A percentile compares a stretch with the other conserved stretches of the same genome.
Evolutionary conservation across 495 filamentous ascomycete species (phyloP).

Genomic region (Monascus purpureus): DNA sequence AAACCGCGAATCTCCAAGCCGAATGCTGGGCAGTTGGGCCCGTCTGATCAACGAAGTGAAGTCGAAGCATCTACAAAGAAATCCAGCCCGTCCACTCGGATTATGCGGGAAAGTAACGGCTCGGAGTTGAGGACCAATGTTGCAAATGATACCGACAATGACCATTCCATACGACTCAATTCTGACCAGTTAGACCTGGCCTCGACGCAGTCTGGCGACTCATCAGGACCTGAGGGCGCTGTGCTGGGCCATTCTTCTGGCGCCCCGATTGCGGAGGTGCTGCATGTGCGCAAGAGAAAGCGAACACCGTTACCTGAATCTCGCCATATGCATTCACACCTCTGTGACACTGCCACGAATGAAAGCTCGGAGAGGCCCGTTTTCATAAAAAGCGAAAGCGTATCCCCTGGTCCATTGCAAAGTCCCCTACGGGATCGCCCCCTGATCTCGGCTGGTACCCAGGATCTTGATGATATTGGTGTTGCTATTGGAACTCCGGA

Average conservation of each 20-base stretch:
- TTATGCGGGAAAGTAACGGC: too few relatives aligned
- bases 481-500: conserved; percentile 47
- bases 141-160: not conserved
- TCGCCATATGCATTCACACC: not conserved
- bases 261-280: conserved; percentile 22
- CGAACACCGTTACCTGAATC: conserved; percentile 6
- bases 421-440: conserved; percentile 8
- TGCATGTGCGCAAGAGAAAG: conserved; percentile 11
- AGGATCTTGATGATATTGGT: conserved; percentile 63
- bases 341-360: conserved; percentile 1
- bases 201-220: conserved; percentile 6
- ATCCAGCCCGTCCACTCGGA: not conserved
- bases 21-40: not conserved
- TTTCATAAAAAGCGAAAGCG: conserved; percentile 17
- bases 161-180: not conserved
- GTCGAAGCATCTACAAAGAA: not conserved
- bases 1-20: not conserved
- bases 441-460: conserved; percentile 27
- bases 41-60: not conserved
- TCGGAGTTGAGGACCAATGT: not conserved
- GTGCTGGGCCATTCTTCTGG: conserved; percentile 27
- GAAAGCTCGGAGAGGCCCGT: conserved; percentile 9
- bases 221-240: conserved; percentile 1
- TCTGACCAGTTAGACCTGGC: conserved; percentile 2
- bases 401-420: conserved; percentile 23